Percentiles rank a stretch among this genome's conserved stretches.
Conservation (phyloP, 2,329 filamentous ascomycete genomes). For the Talaromyces sp. region DNA sequence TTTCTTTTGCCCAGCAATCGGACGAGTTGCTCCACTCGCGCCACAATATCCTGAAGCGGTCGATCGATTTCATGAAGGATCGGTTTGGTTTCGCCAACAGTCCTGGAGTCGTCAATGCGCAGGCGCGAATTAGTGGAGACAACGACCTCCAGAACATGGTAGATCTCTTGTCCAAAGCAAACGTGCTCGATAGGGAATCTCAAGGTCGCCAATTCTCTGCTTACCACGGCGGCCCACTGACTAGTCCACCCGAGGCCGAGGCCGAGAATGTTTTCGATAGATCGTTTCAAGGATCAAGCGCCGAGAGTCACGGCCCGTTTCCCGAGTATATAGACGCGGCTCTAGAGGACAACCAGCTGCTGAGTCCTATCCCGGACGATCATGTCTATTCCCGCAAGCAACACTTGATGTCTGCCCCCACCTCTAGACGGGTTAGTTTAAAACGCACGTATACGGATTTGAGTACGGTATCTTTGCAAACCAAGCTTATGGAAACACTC, state of each 20-base stretch:
- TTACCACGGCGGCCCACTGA: conserved; percentile 59
- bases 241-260: conserved; percentile 69
- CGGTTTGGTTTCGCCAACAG: conserved; percentile 77
- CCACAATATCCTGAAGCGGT: conserved; percentile 87
- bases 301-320: conserved; percentile 13
- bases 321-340: conserved; percentile 14
- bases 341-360: conserved; percentile 19
- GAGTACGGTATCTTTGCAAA: conserved; percentile 67
- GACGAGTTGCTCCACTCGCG: conserved; percentile 87
- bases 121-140: conserved; percentile 77
- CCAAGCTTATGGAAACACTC: conserved; percentile 78
- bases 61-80: conserved; percentile 94
- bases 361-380: conserved; percentile 28
- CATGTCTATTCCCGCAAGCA: conserved; percentile 23
- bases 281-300: conserved; percentile 56
- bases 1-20: conserved; percentile 94
- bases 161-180: conserved; percentile 76
- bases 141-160: conserved; percentile 85
- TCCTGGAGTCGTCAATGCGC: conserved; percentile 72
- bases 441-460: conserved; percentile 88
- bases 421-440: conserved; percentile 61
- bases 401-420: conserved; percentile 40
- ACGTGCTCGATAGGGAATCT: conserved; percentile 62
- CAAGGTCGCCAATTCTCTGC: conserved; percentile 42
- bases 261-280: conserved; percentile 80